Evolutionary conservation across 2,329 filamentous ascomycete species (phyloP).

Genomic region (Cladosporium sp.): DNA sequence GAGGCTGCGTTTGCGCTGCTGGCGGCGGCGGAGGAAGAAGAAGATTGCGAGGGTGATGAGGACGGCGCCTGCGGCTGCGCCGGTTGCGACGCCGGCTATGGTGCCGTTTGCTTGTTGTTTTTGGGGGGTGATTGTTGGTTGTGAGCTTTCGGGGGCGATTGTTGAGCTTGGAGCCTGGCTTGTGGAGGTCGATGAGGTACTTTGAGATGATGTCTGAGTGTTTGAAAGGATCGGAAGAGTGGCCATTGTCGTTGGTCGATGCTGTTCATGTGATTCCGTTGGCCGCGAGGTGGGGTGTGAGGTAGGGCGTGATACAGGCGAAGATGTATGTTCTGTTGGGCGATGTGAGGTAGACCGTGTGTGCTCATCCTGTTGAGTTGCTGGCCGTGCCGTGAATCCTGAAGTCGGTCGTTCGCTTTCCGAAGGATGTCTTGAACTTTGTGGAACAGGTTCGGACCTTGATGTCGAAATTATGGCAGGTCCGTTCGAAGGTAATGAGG

Average conservation of each 20-base stretch:
- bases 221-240: conserved; percentile 1
- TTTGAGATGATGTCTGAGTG: background rate
- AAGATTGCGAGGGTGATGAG: conserved; percentile 19
- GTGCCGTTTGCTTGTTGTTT: conserved; percentile 22
- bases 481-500: background rate
- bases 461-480: background rate
- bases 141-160: background rate
- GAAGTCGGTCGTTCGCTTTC: conserved; percentile 2
- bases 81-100: conserved; percentile 25
- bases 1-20: conserved; percentile 18
- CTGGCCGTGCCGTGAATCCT: background rate
- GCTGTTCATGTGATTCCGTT: background rate
- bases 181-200: background rate
- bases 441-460: background rate
- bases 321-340: background rate
- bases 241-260: background rate
- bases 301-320: background rate
- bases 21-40: conserved; percentile 21
- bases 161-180: conserved; percentile 5
- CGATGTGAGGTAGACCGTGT: background rate
- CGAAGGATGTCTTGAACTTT: background rate
- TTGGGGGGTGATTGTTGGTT: conserved; percentile 1
- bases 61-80: conserved; percentile 22
- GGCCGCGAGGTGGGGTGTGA: conserved; percentile 7
- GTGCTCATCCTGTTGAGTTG: background rate